phyloP scores from a whole-genome alignment of 2,329 filamentous ascomycete species.

The Ophiobolus disseminans region DNA sequence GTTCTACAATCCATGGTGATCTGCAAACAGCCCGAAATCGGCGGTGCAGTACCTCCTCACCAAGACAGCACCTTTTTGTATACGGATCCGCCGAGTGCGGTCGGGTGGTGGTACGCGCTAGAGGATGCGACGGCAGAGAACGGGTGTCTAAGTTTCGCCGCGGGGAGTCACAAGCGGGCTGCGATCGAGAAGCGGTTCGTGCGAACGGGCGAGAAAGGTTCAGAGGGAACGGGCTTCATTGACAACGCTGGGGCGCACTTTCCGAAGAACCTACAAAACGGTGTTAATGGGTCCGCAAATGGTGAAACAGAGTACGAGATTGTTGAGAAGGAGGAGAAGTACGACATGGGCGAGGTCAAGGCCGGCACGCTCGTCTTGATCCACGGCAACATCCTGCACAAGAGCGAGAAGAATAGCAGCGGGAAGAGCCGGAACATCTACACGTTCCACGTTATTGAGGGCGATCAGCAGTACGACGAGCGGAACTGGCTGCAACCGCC shows the following conservation, averaged over 20 bases:
- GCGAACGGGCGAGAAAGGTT: slow-evolving; percentile 54
- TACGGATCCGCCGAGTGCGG: slow-evolving; percentile 84
- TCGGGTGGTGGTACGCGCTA: slow-evolving; percentile 97
- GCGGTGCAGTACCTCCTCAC: slow-evolving; percentile 87
- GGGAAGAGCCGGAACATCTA: slow-evolving; percentile 90
- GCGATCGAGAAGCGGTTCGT: slow-evolving; percentile 78
- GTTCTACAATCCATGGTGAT: slow-evolving; percentile 96
- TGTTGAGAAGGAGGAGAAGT: slow-evolving; percentile 59
- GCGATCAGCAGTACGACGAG: slow-evolving; percentile 77
- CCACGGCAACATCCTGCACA: slow-evolving; percentile 93
- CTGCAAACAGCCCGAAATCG: slow-evolving; percentile 97
- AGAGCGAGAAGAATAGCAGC: slow-evolving; percentile 92
- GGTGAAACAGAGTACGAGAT: slow-evolving; percentile 35
- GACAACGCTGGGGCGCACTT: slow-evolving; percentile 72
- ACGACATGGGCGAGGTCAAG: slow-evolving; percentile 85
- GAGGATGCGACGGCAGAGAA: slow-evolving; percentile 89
- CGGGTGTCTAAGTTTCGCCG: slow-evolving; percentile 86
- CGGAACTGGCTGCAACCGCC: slow-evolving; percentile 94
- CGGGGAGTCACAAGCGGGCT: slow-evolving; percentile 78
- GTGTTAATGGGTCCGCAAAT: slow-evolving; percentile 46
- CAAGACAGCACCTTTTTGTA: slow-evolving; percentile 94
- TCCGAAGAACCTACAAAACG: slow-evolving; percentile 55
- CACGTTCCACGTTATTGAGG: slow-evolving; percentile 96
- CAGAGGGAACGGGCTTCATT: slow-evolving; percentile 57
- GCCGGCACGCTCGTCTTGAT: slow-evolving; percentile 91